Conservation (phyloP, 495 filamentous ascomycete genomes). For the Penicillium cataractarum region DNA sequence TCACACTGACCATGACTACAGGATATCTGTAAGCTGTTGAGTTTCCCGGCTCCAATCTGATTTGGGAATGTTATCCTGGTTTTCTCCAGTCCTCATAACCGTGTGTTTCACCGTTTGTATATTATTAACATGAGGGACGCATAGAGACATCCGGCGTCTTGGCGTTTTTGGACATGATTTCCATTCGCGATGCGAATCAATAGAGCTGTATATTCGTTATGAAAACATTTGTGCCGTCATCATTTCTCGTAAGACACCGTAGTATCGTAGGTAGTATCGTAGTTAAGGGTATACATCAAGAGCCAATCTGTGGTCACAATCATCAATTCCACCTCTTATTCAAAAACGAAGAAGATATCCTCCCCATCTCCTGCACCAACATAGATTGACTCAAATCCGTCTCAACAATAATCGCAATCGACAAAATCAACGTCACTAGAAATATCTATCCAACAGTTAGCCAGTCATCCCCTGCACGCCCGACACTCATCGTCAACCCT, state of each 20-base stretch:
- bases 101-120: constrained; percentile 9
- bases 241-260: neutral
- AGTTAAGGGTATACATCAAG: too few species aligned
- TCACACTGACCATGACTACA: constrained; percentile 20
- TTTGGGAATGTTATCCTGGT: neutral
- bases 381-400: constrained; percentile 10
- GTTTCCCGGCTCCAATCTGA: constrained; percentile 50
- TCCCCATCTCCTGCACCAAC: neutral
- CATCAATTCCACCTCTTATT: neutral
- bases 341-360: neutral
- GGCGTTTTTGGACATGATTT: neutral
- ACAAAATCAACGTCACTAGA: constrained; percentile 33
- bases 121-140: constrained; percentile 6
- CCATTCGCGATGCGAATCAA: neutral
- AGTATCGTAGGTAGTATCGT: too few species aligned
- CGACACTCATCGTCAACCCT: neutral
- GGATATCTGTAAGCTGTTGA: constrained; percentile 54
- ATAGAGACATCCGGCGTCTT: neutral
- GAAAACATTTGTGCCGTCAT: neutral
- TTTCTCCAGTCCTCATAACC: neutral
- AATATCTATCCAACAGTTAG: constrained; percentile 23
- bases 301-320: too few species aligned
- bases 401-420: constrained; percentile 35
- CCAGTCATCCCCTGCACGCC: neutral
- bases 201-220: neutral